Conservation (phyloP, 2,329 filamentous ascomycete genomes). For the Colletotrichum sp. region DNA sequence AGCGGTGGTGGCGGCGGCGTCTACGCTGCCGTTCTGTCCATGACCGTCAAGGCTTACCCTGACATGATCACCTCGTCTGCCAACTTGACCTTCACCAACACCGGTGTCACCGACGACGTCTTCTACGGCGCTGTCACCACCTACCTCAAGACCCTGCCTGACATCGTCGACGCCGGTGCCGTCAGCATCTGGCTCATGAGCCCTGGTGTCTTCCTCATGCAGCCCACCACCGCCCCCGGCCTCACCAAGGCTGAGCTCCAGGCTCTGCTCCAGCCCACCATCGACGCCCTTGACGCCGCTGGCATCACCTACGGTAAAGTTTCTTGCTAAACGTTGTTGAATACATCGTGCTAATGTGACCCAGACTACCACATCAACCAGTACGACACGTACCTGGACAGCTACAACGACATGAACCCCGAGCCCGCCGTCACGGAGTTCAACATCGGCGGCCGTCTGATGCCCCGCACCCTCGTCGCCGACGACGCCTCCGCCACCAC, state of each 20-base stretch:
- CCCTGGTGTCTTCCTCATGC: conserved; percentile 1
- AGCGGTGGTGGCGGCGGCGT: conserved; percentile 56
- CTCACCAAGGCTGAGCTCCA: conserved; percentile 43
- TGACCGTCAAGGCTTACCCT: conserved; percentile 39
- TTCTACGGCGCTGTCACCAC: conserved; percentile 22
- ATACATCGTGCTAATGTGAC: not conserved
- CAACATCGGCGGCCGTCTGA: conserved; percentile 12
- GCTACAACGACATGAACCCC: conserved; percentile 22
- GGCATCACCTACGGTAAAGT: conserved; percentile 29
- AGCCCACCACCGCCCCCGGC: conserved; percentile 44
- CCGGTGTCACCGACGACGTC: conserved; percentile 24
- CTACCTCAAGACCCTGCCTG: conserved; percentile 1
- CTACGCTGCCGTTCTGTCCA: conserved; percentile 54
- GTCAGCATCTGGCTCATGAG: conserved; percentile 15
- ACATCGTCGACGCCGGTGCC: conserved; percentile 13
- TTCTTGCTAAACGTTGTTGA: not conserved
- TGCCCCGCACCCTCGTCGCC: conserved; percentile 9
- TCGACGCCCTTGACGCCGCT: conserved; percentile 25
- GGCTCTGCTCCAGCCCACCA: conserved; percentile 45
- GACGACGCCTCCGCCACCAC: not conserved
- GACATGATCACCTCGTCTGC: conserved; percentile 45
- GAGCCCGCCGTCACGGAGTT: conserved; percentile 17
- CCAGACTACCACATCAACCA: conserved; percentile 26
- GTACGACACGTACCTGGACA: conserved; percentile 27
- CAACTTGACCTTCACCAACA: conserved; percentile 42